Evolutionary conservation across 2,329 filamentous ascomycete species (phyloP).

Genomic region (Helotiales sp.): DNA sequence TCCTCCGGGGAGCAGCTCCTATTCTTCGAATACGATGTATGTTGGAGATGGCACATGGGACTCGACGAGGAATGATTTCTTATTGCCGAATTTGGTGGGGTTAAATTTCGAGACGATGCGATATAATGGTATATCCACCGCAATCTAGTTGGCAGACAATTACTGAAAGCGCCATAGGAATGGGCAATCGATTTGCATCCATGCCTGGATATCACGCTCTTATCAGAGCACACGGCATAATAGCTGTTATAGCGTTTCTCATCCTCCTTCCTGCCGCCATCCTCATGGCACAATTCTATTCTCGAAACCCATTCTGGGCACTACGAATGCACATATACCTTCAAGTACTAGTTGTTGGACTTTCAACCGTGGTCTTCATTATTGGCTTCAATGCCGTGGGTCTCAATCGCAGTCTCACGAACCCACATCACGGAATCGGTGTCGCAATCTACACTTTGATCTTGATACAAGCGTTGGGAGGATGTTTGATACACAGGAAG

Average conservation of each 20-base stretch:
- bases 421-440: slow-evolving; percentile 85
- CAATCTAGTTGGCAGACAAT: too few relatives aligned
- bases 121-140: slow-evolving; percentile 76
- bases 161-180: too few relatives aligned
- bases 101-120: slow-evolving; percentile 82
- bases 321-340: slow-evolving; percentile 76
- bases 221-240: slow-evolving; percentile 72
- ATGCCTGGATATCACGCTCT: slow-evolving; percentile 72
- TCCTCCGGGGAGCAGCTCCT: slow-evolving; percentile 72
- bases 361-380: slow-evolving; percentile 74
- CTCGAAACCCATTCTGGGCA: slow-evolving; percentile 62
- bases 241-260: slow-evolving; percentile 76
- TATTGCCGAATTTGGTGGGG: slow-evolving; percentile 77
- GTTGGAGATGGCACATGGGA: slow-evolving; percentile 89
- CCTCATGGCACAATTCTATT: slow-evolving; percentile 74
- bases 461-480: slow-evolving; percentile 72
- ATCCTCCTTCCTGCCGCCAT: slow-evolving; percentile 76
- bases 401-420: slow-evolving; percentile 71
- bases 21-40: slow-evolving; percentile 73
- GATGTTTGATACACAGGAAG: slow-evolving; percentile 59
- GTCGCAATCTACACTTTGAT: slow-evolving; percentile 78
- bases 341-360: slow-evolving; percentile 69
- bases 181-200: slow-evolving; percentile 79
- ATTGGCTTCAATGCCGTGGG: slow-evolving; percentile 82
- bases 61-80: slow-evolving; percentile 74